Evolutionary conservation across 2,329 filamentous ascomycete genomes (phyloP).

Genomic region (Monilinia fructigena): DNA sequence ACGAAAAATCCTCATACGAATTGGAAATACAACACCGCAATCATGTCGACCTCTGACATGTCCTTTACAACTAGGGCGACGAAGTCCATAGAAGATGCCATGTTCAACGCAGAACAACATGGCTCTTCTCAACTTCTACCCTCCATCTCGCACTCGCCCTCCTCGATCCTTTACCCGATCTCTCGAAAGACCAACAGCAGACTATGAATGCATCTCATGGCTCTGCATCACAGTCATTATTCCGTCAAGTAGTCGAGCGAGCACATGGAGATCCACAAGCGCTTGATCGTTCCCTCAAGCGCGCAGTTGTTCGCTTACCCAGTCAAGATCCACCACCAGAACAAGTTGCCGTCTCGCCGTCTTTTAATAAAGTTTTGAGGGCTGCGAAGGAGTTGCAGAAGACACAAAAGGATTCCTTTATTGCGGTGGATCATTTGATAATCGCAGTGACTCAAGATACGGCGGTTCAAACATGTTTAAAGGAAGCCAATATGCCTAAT

Average conservation of each 20-base stretch:
- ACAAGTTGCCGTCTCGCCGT: constrained; percentile 75
- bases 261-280: constrained; percentile 90
- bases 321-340: constrained; percentile 95
- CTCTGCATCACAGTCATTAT: constrained; percentile 67
- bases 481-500: constrained; percentile 88
- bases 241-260: constrained; percentile 90
- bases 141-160: constrained; percentile 84
- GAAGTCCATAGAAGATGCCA: constrained; percentile 85
- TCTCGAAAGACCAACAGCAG: constrained; percentile 76
- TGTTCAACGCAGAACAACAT: constrained; percentile 84
- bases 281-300: constrained; percentile 88
- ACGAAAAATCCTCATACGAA: constrained; percentile 23
- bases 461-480: constrained; percentile 69
- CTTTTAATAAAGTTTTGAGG: constrained; percentile 78
- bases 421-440: constrained; percentile 94
- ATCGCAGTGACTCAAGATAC: constrained; percentile 77
- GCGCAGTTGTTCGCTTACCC: constrained; percentile 82
- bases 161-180: constrained; percentile 71
- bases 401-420: constrained; percentile 94
- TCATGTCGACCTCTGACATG: constrained; percentile 69
- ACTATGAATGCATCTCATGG: constrained; percentile 62
- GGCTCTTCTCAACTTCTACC: constrained; percentile 87
- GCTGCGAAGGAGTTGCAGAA: constrained; percentile 87
- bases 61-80: constrained; percentile 93
- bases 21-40: constrained; percentile 38